Conservation (phyloP, 2,329 filamentous ascomycete species). For the Alternaria arbusti region DNA sequence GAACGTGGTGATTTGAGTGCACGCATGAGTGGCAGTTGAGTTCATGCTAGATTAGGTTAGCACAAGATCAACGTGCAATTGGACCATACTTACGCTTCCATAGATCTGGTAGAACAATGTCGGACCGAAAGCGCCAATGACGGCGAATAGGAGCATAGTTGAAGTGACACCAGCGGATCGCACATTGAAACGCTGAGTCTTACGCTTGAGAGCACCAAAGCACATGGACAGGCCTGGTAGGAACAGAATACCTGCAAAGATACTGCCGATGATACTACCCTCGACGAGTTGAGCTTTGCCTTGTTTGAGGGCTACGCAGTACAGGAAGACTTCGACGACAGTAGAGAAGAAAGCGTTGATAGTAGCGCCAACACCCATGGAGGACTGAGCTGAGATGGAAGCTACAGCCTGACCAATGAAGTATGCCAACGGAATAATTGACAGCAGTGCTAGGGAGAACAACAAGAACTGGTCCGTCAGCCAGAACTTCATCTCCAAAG, state of each 20-base stretch:
- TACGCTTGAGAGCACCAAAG: conserved; percentile 95
- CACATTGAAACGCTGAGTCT: conserved; percentile 98
- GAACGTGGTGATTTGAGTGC: conserved; percentile 57
- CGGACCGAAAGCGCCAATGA: conserved; percentile 92
- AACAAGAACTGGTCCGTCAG: conserved; percentile 85
- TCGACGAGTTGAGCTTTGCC: conserved; percentile 94
- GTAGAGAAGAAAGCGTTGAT: conserved; percentile 99
- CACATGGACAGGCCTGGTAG: conserved; percentile 97
- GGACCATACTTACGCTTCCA: conserved; percentile 67
- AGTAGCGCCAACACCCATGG: conserved; percentile 95
- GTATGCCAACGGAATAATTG: conserved; percentile 95
- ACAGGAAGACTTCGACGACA: conserved; percentile 95
- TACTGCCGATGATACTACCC: conserved; percentile 95
- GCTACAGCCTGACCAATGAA: conserved; percentile 99
- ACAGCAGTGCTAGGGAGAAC: conserved; percentile 82
- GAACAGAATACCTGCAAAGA: conserved; percentile 95
- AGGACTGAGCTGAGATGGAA: conserved; percentile 97
- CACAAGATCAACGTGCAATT: background rate
- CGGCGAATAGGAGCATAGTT: conserved; percentile 95
- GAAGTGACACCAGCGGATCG: conserved; percentile 95
- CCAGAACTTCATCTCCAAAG: conserved; percentile 72
- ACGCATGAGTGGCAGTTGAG: conserved; percentile 77
- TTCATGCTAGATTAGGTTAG: conserved; percentile 71
- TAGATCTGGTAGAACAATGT: conserved; percentile 99
- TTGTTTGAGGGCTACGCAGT: conserved; percentile 90